Evolutionary conservation across 768 basidiomycete genomes (phyloP).

Genomic region (Boletellus ananiceps): DNA sequence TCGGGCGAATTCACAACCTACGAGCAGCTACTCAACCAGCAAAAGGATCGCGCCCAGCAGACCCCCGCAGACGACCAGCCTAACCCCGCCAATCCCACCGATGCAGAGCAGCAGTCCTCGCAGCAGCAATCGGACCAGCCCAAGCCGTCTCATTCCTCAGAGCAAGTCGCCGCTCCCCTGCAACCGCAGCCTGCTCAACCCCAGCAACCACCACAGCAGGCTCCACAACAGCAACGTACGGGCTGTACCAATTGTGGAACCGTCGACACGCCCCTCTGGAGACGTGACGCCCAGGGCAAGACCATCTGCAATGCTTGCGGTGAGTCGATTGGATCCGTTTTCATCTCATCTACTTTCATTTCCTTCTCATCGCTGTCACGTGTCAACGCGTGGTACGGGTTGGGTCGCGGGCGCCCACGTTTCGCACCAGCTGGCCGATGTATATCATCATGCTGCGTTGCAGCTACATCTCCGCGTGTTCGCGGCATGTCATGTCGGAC

Average conservation of each 20-base stretch:
- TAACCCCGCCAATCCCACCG: conserved; percentile 6
- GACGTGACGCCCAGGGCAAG: conserved; percentile 76
- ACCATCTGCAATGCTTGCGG: conserved; percentile 89
- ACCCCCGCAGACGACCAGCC: conserved; percentile 13
- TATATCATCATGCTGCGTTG: conserved; percentile 33
- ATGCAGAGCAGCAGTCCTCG: conserved; percentile 13
- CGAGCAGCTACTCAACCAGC: conserved; percentile 28
- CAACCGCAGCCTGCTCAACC: conserved; percentile 22
- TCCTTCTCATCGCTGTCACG: conserved; percentile 36
- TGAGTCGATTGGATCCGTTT: conserved; percentile 43
- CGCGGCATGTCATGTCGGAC: conserved; percentile 31
- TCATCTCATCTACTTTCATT: conserved; percentile 33
- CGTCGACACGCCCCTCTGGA: conserved; percentile 78
- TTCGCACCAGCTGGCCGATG: conserved; percentile 28
- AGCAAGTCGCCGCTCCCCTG: conserved; percentile 27
- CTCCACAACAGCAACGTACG: conserved; percentile 38
- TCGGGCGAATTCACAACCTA: conserved; percentile 28
- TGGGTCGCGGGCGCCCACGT: conserved; percentile 33
- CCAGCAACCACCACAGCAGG: conserved; percentile 23
- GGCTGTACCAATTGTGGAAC: conserved; percentile 72
- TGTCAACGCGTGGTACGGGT: conserved; percentile 30
- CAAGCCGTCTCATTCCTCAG: conserved; percentile 11
- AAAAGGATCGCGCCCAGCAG: conserved; percentile 29
- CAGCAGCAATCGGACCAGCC: conserved; percentile 15
- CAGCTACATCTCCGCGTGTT: conserved; percentile 33